Percentiles rank a stretch among this genome's conserved stretches.
These are phyloP conservation scores for Solanum bukasovii DNA, from an alignment of 257 asterid genomes.

Conservation along the genomic window DNA sequence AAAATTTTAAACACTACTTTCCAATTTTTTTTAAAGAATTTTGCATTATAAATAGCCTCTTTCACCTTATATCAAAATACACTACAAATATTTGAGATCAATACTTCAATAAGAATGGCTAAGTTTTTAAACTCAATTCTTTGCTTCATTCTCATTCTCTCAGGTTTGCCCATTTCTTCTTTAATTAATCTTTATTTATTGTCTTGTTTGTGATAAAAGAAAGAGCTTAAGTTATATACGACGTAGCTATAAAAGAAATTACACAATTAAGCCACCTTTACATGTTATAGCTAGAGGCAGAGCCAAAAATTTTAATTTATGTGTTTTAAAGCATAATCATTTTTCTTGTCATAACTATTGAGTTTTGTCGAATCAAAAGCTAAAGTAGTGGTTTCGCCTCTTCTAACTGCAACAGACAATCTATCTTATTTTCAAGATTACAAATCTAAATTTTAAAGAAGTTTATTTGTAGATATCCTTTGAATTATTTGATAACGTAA, in stretches of 20 bases:
- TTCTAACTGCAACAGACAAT: not conserved
- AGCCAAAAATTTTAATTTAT: not conserved
- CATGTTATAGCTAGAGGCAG: not conserved
- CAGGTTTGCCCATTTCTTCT: not conserved
- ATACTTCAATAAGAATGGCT: not conserved
- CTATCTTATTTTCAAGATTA: not conserved
- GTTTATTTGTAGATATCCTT: not conserved
- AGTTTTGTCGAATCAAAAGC: not conserved
- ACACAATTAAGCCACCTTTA: not conserved
- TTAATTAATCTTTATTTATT: not conserved
- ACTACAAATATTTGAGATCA: not conserved
- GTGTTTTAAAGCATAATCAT: fast-evolving
- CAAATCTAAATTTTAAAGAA: too few species aligned
- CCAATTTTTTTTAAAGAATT: not conserved
- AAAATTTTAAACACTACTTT: not conserved
- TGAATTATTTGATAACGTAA: not conserved
- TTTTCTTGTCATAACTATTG: not conserved
- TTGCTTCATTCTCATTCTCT: not conserved
- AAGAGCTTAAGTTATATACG: not conserved
- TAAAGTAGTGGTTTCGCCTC: not conserved
- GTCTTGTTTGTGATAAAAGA: not conserved
- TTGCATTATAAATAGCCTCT: not conserved
- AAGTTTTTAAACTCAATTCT: not conserved
- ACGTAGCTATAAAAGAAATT: not conserved
- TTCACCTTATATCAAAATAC: not conserved